Evolutionary conservation across 495 filamentous ascomycete species (phyloP).

Genomic region (Lasiosphaeria miniovina): DNA sequence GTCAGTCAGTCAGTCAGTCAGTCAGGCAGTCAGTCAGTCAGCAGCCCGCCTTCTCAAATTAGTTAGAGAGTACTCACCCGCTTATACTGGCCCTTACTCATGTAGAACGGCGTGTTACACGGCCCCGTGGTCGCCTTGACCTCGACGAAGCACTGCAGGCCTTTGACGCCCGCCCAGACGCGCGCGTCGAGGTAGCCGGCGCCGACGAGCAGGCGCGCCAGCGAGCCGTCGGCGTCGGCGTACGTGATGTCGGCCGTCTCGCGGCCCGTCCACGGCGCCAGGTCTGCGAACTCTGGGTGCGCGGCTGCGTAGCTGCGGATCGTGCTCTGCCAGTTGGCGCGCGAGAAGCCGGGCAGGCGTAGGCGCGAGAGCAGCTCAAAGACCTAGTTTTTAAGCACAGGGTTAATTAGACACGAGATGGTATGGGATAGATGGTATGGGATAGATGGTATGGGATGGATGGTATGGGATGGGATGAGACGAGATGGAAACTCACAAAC

Average conservation of each 20-base stretch:
- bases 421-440: too few relatives aligned
- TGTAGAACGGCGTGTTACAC: constrained; percentile 39
- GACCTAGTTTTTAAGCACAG: constrained; percentile 26
- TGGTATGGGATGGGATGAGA: background rate
- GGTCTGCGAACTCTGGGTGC: constrained; percentile 37
- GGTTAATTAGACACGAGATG: background rate
- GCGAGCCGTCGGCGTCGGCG: constrained; percentile 29
- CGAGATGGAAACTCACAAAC: constrained; percentile 32
- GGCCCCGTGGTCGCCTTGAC: constrained; percentile 46
- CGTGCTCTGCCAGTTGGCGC: constrained; percentile 44
- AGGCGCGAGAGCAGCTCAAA: constrained; percentile 38
- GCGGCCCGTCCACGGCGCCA: constrained; percentile 34
- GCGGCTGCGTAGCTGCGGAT: constrained; percentile 34
- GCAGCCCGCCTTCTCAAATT: background rate
- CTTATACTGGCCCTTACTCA: constrained; percentile 41
- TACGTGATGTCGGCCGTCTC: constrained; percentile 46
- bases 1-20: constrained; percentile 3
- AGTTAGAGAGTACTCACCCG: constrained; percentile 22
- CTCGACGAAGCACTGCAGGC: constrained; percentile 43
- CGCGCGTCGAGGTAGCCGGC: constrained; percentile 29
- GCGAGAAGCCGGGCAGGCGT: constrained; percentile 24
- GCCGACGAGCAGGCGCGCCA: constrained; percentile 35
- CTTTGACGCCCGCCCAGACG: constrained; percentile 20
- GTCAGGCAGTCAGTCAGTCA: background rate
- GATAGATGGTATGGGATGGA: too few relatives aligned